These are phyloP conservation scores for Hypoxylon sp. DNA, from an alignment of 2,329 filamentous ascomycete species.

Conservation along the genomic window DNA sequence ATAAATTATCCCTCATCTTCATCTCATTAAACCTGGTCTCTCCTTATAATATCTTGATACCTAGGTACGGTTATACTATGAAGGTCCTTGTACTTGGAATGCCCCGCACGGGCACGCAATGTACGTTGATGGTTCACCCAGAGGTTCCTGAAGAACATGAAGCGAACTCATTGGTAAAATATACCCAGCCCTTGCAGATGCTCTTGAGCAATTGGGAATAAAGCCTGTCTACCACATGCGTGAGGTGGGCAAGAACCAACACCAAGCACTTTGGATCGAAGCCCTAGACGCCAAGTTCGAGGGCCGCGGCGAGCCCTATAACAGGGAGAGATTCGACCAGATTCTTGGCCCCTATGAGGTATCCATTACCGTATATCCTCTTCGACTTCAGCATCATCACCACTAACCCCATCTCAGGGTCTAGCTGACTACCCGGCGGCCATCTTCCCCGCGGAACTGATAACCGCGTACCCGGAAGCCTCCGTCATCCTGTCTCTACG, in stretches of 20 bases:
- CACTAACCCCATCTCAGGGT: slow-evolving; percentile 23
- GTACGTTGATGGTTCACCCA: too few species aligned
- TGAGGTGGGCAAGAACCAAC: slow-evolving; percentile 46
- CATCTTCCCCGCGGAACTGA: slow-evolving; percentile 64
- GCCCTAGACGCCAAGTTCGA: slow-evolving; percentile 48
- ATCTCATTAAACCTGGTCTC: too few species aligned
- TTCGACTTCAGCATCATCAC: neutral
- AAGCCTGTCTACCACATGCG: slow-evolving; percentile 48
- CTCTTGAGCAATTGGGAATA: slow-evolving; percentile 44
- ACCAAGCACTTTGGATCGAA: slow-evolving; percentile 48
- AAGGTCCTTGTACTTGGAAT: slow-evolving; percentile 48
- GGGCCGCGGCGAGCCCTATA: slow-evolving; percentile 39
- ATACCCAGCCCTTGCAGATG: slow-evolving; percentile 44
- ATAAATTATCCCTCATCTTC: slow-evolving; percentile 1
- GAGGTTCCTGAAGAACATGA: too few species aligned
- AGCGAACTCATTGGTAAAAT: too few species aligned
- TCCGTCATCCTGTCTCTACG: slow-evolving; percentile 68
- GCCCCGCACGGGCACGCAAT: slow-evolving; percentile 47
- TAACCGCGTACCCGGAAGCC: slow-evolving; percentile 69
- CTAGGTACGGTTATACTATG: slow-evolving; percentile 39
- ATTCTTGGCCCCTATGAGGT: slow-evolving; percentile 48
- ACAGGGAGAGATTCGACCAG: slow-evolving; percentile 47
- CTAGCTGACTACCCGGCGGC: slow-evolving; percentile 46
- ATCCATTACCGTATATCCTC: neutral
- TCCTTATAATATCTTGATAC: too few species aligned